Conservation (phyloP, 139 green algal genomes). For the Closterium sp. region DNA sequence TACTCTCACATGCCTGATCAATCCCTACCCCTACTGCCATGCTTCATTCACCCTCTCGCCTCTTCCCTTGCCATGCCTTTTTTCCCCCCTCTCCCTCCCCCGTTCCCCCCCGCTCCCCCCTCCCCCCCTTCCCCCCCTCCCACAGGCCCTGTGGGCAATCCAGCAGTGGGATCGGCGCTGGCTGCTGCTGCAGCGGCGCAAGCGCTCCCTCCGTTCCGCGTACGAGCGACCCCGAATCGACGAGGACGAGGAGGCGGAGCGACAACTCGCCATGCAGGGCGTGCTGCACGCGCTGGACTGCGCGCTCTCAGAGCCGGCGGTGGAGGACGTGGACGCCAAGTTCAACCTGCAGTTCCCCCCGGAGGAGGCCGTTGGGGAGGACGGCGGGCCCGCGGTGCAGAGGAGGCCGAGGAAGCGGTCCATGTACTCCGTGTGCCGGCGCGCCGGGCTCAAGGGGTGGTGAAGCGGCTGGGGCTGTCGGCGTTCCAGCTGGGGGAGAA, state of each 20-base stretch:
- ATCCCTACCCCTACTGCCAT: neutral
- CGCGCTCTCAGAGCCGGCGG: slow-evolving; percentile 16
- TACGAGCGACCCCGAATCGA: slow-evolving; percentile 16
- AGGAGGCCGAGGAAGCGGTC: slow-evolving; percentile 31
- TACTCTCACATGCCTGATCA: too few relatives aligned
- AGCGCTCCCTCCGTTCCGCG: neutral
- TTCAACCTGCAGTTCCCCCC: slow-evolving; percentile 47
- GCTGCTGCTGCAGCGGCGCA: slow-evolving; percentile 13
- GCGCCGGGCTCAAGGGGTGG: slow-evolving; percentile 25
- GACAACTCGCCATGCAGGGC: slow-evolving; percentile 7
- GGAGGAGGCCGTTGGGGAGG: slow-evolving; percentile 10
- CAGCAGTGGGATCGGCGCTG: too few relatives aligned
- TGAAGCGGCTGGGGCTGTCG: slow-evolving; percentile 44
- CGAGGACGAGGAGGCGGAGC: neutral
- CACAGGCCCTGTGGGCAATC: too few relatives aligned
- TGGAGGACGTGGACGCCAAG: slow-evolving; percentile 54
- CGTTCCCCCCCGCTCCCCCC: neutral
- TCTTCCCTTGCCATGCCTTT: neutral
- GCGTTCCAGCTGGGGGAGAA: slow-evolving; percentile 68
- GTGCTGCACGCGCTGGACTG: slow-evolving; percentile 30
- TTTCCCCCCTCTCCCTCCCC: neutral
- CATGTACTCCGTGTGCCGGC: slow-evolving; percentile 28
- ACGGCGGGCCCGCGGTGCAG: neutral
- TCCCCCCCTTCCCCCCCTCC: too few relatives aligned
- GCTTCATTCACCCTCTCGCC: neutral